Conservation (phyloP, 345 rosid species). For the Ceriops tagal region DNA sequence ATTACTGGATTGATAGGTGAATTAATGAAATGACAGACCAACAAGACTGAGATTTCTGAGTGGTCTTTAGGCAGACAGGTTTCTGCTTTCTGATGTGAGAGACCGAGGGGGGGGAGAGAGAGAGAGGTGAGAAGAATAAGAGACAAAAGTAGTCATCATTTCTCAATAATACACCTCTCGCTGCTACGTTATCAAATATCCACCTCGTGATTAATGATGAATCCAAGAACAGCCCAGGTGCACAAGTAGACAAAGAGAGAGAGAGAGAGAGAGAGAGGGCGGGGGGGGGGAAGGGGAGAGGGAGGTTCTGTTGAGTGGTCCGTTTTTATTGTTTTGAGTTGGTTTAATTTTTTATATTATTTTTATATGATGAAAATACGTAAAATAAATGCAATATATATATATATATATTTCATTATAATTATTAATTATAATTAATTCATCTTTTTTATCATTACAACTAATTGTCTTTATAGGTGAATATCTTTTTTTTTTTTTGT, state of each 20-base stretch:
- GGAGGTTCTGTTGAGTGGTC: no score
- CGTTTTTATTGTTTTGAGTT: no score
- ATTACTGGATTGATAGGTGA: constrained; percentile 18
- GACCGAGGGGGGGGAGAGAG: constrained; percentile 12
- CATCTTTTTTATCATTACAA: no score
- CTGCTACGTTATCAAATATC: constrained; percentile 52
- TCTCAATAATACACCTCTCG: constrained; percentile 58
- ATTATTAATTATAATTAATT: background rate
- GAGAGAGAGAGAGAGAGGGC: background rate
- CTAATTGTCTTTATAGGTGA: no score
- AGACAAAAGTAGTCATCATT: constrained; percentile 70
- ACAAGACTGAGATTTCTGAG: constrained; percentile 41
- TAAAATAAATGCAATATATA: background rate
- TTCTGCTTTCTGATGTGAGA: constrained; percentile 27
- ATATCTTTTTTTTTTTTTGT: background rate
- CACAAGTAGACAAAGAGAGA: background rate
- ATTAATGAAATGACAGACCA: constrained; percentile 19
- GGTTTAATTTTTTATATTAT: no score
- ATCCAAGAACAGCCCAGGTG: constrained; percentile 36
- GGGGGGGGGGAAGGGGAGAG: no score
- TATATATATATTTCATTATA: background rate
- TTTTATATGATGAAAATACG: no score
- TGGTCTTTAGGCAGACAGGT: constrained; percentile 26
- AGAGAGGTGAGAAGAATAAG: background rate
- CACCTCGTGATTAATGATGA: constrained; percentile 60